phyloP scores from a whole-genome alignment of 164 flowering plant genomes.

The Brasenia schreberi region DNA sequence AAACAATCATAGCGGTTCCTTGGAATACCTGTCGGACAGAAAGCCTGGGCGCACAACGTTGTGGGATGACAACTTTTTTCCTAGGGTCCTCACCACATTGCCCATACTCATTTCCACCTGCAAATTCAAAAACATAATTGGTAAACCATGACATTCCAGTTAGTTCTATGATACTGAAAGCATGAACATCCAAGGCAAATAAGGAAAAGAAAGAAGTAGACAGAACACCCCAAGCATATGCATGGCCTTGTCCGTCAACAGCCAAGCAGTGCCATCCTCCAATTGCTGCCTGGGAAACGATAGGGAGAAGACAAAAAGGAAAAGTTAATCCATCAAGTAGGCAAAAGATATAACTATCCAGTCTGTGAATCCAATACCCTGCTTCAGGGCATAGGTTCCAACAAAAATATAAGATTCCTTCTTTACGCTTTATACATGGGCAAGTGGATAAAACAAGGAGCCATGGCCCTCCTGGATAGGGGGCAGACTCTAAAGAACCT shows the following conservation, averaged over 20 bases:
- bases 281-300: constrained; percentile 76
- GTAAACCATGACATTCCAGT: background rate
- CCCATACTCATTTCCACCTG: constrained; percentile 99
- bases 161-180: background rate
- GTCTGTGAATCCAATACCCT: no score
- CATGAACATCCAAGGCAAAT: background rate
- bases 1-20: no score
- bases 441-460: no score
- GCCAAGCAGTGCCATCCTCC: constrained; percentile 99
- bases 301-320: background rate
- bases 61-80: constrained; percentile 89
- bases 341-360: no score
- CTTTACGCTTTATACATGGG: no score
- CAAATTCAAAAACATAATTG: constrained; percentile 1
- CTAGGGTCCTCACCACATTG: constrained; percentile 99
- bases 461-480: no score
- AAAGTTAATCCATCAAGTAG: no score
- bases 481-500: no score
- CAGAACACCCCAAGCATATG: constrained; percentile 96
- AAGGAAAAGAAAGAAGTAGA: background rate
- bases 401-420: no score
- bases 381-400: no score
- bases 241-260: constrained; percentile 92
- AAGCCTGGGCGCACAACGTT: constrained; percentile 84
- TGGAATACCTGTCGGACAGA: constrained; percentile 70